phyloP scores from a whole-genome alignment of 2,329 filamentous ascomycete genomes.

The Dothidotthia symphoricarpi region DNA sequence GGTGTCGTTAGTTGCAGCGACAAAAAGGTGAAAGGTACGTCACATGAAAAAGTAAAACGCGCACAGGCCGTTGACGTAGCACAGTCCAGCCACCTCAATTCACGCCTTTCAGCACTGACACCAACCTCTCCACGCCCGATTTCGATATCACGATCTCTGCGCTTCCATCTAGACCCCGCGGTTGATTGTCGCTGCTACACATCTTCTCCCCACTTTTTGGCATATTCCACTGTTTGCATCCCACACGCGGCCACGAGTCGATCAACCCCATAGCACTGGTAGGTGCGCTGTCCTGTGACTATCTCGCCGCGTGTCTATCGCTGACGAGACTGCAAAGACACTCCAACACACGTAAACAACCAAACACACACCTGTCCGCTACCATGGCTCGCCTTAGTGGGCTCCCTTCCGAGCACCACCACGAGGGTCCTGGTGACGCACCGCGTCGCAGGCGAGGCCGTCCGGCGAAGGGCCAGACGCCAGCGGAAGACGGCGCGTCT shows the following conservation, averaged over 20 bases:
- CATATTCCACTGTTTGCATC: too few relatives aligned
- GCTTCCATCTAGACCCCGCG: too few relatives aligned
- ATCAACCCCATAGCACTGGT: too few relatives aligned
- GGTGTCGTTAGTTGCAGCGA: background rate
- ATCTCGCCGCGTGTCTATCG: too few relatives aligned
- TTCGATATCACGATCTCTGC: too few relatives aligned
- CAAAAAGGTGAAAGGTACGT: constrained; percentile 30
- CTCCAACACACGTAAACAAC: too few relatives aligned
- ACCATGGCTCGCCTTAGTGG: constrained; percentile 38
- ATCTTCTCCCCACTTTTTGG: too few relatives aligned
- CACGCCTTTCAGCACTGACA: constrained; percentile 1
- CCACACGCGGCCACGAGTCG: too few relatives aligned
- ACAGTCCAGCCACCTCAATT: constrained; percentile 14
- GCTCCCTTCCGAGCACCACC: constrained; percentile 38
- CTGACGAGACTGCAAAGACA: too few relatives aligned
- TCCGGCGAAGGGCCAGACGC: constrained; percentile 23
- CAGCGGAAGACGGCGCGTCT: constrained; percentile 19
- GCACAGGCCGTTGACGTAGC: constrained; percentile 18
- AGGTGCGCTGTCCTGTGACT: too few relatives aligned
- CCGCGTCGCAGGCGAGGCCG: constrained; percentile 35
- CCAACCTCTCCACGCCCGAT: background rate
- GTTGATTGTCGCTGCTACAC: too few relatives aligned
- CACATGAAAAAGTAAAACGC: constrained; percentile 11
- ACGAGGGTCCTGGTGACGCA: constrained; percentile 36
- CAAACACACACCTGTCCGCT: constrained; percentile 3